phyloP scores from a whole-genome alignment of 2,329 filamentous ascomycete species.

The Grosmannia huntii region DNA sequence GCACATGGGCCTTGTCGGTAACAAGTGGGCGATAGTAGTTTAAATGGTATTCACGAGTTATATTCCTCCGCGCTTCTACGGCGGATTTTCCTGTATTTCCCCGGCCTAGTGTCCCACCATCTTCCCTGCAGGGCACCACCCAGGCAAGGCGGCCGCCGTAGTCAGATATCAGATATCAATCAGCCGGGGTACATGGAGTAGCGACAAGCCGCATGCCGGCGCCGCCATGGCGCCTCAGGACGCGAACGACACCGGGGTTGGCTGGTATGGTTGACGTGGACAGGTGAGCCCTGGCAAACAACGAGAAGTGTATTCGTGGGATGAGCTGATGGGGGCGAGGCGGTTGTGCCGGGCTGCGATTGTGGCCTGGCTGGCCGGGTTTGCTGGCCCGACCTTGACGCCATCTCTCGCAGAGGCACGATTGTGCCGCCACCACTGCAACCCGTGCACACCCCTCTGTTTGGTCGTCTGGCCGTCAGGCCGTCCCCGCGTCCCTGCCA shows the following conservation, averaged over 20 bases:
- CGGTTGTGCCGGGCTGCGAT: neutral
- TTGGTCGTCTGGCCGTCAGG: neutral
- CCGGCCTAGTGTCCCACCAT: neutral
- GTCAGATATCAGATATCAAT: neutral
- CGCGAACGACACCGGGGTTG: neutral
- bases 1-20: neutral
- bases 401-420: neutral
- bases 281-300: neutral
- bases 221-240: neutral
- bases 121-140: neutral
- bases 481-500: neutral
- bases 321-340: neutral
- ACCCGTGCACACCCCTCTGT: neutral
- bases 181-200: neutral
- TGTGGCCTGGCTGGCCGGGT: neutral
- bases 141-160: neutral
- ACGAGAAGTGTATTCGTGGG: neutral
- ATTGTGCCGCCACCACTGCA: neutral
- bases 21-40: neutral
- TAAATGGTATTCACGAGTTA: neutral
- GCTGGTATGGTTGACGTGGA: neutral
- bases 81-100: neutral
- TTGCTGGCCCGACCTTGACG: neutral
- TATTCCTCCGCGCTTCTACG: neutral
- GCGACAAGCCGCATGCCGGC: neutral